Percentiles rank a stretch among this genome's conserved stretches.
These are phyloP conservation scores for Pelargonium citronellum DNA, from an alignment of 441 rosid species.

Conservation along the genomic window DNA sequence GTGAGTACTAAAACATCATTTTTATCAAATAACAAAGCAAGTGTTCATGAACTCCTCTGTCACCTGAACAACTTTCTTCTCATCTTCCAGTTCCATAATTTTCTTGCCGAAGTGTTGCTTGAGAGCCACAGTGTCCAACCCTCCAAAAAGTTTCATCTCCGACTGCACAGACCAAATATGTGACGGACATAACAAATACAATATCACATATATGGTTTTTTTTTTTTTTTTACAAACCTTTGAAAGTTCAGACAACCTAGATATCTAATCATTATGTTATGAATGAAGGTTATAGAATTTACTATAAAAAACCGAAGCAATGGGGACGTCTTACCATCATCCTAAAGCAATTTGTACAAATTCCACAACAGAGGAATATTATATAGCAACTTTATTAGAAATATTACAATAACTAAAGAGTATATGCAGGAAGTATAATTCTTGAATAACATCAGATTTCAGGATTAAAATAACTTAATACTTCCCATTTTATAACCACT, in stretches of 20 bases:
- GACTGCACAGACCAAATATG: constrained; percentile 49
- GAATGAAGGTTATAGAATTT: background rate
- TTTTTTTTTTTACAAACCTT: background rate
- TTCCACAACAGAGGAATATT: too few species aligned
- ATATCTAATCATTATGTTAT: background rate
- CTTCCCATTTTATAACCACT: background rate
- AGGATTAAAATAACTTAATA: background rate
- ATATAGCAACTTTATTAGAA: background rate
- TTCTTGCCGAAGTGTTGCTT: constrained; percentile 97
- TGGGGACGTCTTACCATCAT: background rate
- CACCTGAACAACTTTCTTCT: constrained; percentile 88
- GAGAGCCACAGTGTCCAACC: constrained; percentile 58
- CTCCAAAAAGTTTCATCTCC: constrained; percentile 87
- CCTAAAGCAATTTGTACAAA: too few species aligned
- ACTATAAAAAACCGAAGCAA: background rate
- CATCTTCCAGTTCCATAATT: constrained; percentile 82
- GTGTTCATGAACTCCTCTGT: constrained; percentile 18
- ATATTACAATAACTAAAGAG: background rate
- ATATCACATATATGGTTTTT: constrained; percentile 5
- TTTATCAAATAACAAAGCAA: constrained; percentile 12
- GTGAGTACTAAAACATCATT: constrained; percentile 9
- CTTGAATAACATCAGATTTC: background rate
- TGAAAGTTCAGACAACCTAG: background rate
- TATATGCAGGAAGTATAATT: background rate
- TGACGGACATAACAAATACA: constrained; percentile 1